These are phyloP conservation scores for Centaurea solstitialis DNA, from an alignment of 129 eudicot species.

Conservation along the genomic window DNA sequence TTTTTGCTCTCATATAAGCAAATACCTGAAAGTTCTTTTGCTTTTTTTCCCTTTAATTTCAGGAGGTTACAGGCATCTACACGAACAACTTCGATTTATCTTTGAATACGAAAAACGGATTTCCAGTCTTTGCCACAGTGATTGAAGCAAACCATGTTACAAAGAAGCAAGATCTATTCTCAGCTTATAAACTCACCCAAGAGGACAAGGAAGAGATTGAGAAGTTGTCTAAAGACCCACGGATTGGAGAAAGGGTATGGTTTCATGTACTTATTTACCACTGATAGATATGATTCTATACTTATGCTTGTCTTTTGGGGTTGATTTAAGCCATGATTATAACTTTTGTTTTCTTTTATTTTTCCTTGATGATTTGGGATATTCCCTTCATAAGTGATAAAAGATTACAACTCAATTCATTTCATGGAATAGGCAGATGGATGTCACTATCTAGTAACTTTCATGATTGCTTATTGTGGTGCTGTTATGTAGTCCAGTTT, in stretches of 20 bases:
- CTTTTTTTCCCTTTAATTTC: conserved; percentile 13
- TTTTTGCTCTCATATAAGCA: not conserved
- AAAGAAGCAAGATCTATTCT: conserved; percentile 94
- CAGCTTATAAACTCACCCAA: conserved; percentile 95
- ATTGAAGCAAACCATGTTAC: conserved; percentile 94
- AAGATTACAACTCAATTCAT: not conserved
- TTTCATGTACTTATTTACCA: not conserved
- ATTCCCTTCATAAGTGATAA: too few relatives aligned
- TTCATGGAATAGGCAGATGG: not conserved
- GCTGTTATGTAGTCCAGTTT: not conserved
- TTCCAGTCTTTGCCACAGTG: conserved; percentile 95
- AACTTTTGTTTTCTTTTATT: not conserved
- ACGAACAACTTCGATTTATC: conserved; percentile 96
- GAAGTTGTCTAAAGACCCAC: conserved; percentile 91
- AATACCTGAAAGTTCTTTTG: not conserved
- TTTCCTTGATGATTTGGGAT: too few relatives aligned
- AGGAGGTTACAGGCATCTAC: conserved; percentile 97
- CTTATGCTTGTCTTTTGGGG: not conserved
- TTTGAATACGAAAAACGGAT: conserved; percentile 89
- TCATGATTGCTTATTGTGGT: not conserved
- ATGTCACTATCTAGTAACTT: not conserved
- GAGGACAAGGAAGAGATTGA: conserved; percentile 96
- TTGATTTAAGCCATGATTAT: not conserved
- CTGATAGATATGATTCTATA: not conserved
- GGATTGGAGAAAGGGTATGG: conserved; percentile 87